Percentiles rank a stretch among this genome's conserved stretches.
Evolutionary conservation across 164 flowering plant species (phyloP).

Genomic region (Umbilicus rupestris): DNA sequence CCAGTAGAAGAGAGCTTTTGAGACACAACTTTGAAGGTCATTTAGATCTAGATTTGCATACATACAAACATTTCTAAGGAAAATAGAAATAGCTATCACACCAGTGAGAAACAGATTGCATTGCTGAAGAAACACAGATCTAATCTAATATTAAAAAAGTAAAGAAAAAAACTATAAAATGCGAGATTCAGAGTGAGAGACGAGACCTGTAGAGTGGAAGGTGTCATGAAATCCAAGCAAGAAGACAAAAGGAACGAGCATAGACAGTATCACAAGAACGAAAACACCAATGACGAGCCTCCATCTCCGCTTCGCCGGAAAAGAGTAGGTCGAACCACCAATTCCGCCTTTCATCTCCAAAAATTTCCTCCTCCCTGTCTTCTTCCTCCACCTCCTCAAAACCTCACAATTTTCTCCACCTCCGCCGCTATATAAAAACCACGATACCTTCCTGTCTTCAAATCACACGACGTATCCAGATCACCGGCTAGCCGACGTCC

Average conservation of each 20-base stretch:
- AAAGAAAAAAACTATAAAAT: neutral
- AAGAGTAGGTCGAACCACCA: neutral
- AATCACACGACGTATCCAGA: too few relatives aligned
- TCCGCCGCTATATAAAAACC: neutral
- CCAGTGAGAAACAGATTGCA: neutral
- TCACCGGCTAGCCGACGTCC: neutral
- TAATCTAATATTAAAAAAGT: neutral
- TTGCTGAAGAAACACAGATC: neutral
- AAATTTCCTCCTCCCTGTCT: too few relatives aligned
- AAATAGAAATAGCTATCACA: neutral
- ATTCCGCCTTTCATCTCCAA: neutral
- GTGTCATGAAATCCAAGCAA: neutral
- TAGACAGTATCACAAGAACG: neutral
- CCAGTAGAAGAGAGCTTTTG: neutral
- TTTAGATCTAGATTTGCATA: neutral
- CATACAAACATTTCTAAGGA: neutral
- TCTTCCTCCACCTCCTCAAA: too few relatives aligned
- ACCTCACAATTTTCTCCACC: neutral
- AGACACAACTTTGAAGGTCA: neutral
- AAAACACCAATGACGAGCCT: neutral
- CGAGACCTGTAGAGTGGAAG: neutral
- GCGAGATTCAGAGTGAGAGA: neutral
- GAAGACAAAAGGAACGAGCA: slow-evolving; percentile 5
- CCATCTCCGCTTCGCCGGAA: slow-evolving; percentile 7
- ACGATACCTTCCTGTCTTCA: too few relatives aligned